A percentile compares a stretch with the other conserved stretches of the same genome.
These are phyloP conservation scores for Corrigiola litoralis DNA, from an alignment of 179 eudicot genomes.

Conservation along the genomic window DNA sequence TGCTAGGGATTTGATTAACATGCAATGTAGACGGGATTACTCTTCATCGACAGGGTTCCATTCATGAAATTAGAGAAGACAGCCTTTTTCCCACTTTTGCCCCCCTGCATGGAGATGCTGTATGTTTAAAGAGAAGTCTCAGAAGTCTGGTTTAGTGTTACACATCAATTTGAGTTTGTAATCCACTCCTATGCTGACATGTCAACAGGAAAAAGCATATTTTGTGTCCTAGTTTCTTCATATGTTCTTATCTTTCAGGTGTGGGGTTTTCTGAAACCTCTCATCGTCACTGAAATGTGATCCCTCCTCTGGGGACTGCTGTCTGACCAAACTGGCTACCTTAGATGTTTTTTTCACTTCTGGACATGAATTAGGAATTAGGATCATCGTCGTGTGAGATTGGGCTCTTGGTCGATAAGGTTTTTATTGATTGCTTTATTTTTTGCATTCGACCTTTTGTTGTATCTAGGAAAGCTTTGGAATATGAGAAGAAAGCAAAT, in stretches of 20 bases:
- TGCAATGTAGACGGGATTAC: neutral
- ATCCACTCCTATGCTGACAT: too few relatives aligned
- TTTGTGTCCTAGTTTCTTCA: too few relatives aligned
- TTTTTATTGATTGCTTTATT: neutral
- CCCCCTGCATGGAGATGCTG: too few relatives aligned
- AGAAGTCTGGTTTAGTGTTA: too few relatives aligned
- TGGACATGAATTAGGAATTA: neutral
- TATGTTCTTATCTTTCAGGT: too few relatives aligned
- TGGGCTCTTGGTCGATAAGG: slow-evolving; percentile 10
- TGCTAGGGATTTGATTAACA: neutral
- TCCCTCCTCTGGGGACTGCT: neutral
- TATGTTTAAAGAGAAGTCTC: too few relatives aligned
- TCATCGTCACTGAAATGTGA: too few relatives aligned
- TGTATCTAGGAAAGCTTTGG: slow-evolving; percentile 60
- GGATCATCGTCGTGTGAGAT: neutral
- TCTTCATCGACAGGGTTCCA: neutral
- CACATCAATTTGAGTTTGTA: too few relatives aligned
- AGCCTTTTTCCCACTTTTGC: too few relatives aligned
- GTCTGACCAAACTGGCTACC: neutral
- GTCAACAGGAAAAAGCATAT: too few relatives aligned
- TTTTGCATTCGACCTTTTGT: slow-evolving; percentile 4
- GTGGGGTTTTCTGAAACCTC: too few relatives aligned
- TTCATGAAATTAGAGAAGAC: too few relatives aligned
- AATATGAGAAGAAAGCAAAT: slow-evolving; percentile 70
- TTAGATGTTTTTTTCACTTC: neutral